A percentile compares a stretch with the other conserved stretches of the same genome.
phyloP scores from a whole-genome alignment of 2,329 filamentous ascomycete genomes.

The Arthrobotrys pseudoclavata region DNA sequence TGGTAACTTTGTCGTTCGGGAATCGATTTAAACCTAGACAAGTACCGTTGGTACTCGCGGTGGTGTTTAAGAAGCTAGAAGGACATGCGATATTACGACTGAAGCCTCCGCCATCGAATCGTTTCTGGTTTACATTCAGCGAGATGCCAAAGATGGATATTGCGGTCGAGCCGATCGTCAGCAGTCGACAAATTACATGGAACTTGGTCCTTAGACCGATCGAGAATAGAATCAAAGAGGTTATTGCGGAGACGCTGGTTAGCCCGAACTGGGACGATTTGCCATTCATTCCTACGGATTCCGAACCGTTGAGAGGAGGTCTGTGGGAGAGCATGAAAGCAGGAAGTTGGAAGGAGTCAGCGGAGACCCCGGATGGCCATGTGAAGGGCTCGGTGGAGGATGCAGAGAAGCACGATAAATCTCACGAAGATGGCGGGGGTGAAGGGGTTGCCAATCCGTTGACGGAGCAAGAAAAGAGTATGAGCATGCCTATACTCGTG shows the following conservation, averaged over 20 bases:
- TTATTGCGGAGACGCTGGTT: constrained; percentile 91
- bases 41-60: constrained; percentile 88
- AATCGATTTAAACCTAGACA: constrained; percentile 89
- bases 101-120: constrained; percentile 94
- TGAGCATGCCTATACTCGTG: constrained; percentile 65
- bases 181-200: constrained; percentile 94
- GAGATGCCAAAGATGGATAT: constrained; percentile 94
- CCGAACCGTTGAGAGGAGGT: constrained; percentile 85
- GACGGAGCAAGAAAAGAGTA: constrained; percentile 63
- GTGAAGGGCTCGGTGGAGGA: constrained; percentile 64
- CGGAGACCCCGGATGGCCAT: constrained; percentile 62
- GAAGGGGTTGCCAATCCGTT: constrained; percentile 50
- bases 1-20: constrained; percentile 90
- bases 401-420: constrained; percentile 64
- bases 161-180: constrained; percentile 95
- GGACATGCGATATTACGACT: constrained; percentile 87
- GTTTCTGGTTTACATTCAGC: constrained; percentile 95
- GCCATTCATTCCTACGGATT: constrained; percentile 85
- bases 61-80: constrained; percentile 85
- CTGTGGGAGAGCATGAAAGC: constrained; percentile 74
- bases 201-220: constrained; percentile 91
- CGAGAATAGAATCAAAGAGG: constrained; percentile 93
- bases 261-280: constrained; percentile 96
- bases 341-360: constrained; percentile 36
- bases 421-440: constrained; percentile 60